Base-by-base conservation (phyloP, 2,329 filamentous ascomycete species). In the Cladorrhinum sp. region DNA sequence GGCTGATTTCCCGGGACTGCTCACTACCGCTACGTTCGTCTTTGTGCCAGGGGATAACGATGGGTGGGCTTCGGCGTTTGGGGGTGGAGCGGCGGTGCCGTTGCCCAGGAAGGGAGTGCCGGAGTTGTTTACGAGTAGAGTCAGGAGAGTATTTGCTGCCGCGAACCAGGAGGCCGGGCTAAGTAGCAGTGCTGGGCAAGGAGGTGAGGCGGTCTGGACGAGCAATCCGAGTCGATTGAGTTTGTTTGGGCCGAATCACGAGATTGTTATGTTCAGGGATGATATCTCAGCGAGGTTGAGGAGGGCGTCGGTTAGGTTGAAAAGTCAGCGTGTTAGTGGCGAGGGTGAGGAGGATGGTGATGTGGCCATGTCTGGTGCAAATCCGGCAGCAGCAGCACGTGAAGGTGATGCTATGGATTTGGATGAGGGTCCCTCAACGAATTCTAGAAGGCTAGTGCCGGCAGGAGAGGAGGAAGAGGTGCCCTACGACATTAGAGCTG, bases 11-110 rank as follows among this genome's bases (percentile, higher is more conserved):
- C 91, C 92, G 2, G 81, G 84, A 0, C 82, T 99, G 13, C 82
- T 98, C 49, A 88, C 89, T 59, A 83, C 84, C 24, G 88, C 90
- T 4, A 93, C 90, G 0, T 96, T 98, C 72, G 80, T 96, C 29
- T 96, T 99, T 71, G 90, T 98, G 0, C 95, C 95, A 0, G 95
- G 95, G 27, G 93, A 98, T 75, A 96, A 97, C 72, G 95, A 99
- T 73, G 93, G 91, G n/a, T 99, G 95, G 95, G 85, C 89, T 4
- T 96, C 92, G 0, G 84, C 92, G 1, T 96, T 96, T 72, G 86
- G 85, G 0, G 88, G 87, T 1, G 91, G 91, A 3, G 88, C 90
- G 1, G 85, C 89, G 0, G 83, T 85, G 0, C 84, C 88, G 0
- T 71, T 93, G 10, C 91, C 91, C 0, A 77, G 88, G 9, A 87